Conservation (phyloP, 2,329 filamentous ascomycete species). For the Ceratocystis diversiconidia region DNA sequence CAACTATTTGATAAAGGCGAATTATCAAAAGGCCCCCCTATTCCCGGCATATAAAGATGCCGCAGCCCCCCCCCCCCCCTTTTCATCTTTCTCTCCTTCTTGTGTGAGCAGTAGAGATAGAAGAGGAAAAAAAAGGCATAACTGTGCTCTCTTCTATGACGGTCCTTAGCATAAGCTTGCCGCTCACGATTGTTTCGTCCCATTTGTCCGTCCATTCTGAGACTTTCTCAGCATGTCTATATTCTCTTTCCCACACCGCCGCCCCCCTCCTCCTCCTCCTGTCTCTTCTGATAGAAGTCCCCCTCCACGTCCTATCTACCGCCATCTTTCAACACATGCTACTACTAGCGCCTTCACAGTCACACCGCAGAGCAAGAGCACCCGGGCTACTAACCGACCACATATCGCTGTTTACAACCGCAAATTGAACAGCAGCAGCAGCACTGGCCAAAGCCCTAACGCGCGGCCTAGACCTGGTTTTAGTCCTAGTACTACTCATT, state of each 20-base stretch:
- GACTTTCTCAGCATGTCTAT: conserved; percentile 16
- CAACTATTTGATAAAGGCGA: background rate
- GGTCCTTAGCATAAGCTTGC: background rate
- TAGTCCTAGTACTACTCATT: no score
- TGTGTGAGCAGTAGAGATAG: no score
- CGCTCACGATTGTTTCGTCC: background rate
- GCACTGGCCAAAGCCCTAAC: background rate
- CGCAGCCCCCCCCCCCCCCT: background rate
- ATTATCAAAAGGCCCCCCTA: background rate
- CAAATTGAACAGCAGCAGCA: background rate
- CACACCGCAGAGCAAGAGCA: conserved; percentile 11
- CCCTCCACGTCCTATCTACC: conserved; percentile 8
- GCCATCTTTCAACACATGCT: conserved; percentile 18
- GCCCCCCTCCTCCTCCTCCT: background rate
- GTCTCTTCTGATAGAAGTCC: conserved; percentile 7
- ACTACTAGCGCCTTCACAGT: conserved; percentile 17
- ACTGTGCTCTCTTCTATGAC: background rate
- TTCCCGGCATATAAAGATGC: background rate
- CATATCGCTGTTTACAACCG: conserved; percentile 15
- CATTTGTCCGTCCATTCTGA: background rate
- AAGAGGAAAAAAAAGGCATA: no score
- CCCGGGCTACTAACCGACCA: conserved; percentile 8
- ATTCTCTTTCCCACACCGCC: conserved; percentile 15
- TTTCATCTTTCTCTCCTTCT: background rate
- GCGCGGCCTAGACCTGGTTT: background rate